Evolutionary conservation across 495 filamentous ascomycete genomes (phyloP), one percentile per base, ranked within the genome.

Genomic region (Penicillium maclennaniae): DNA sequence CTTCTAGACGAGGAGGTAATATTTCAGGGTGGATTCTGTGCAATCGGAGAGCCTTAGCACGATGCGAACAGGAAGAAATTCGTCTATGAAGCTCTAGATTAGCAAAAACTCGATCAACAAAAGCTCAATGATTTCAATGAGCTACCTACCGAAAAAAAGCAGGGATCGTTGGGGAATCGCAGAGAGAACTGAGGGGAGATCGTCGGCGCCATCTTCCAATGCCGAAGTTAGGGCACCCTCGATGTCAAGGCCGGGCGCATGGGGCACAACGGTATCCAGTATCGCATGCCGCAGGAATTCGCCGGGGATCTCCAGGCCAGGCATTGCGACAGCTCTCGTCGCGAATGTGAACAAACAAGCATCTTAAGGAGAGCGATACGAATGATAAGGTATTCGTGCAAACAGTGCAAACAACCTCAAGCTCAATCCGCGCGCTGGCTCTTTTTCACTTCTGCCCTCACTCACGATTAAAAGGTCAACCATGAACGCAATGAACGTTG

Each of bases 241-340:
- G 37, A 91, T 74, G 59, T 84, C 73, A 54, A 91, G 76, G 37
- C 81, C 62, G 38, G 88, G 84, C 28, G 81, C 78, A 53, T 86
- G 75, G 21, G 92, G 92, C 27, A 95, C 79, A 49, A 96, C 75
- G 36, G 91, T 89, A 50, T 86, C 84, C 23, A 97, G 74, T 41
- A 86, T 79, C 15, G 89, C 86, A 70, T 82, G 75, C 52, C 90
- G 81, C 50, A 87, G 74, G 61, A 92, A 84, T 54, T 87, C 81
- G 54, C 72, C 69, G 53, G 71, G 69, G 36, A 72, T 57, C 36
- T 74, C 69, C 52, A 69, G 60, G 27, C 69, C 67, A 57, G 69
- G 61, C 74, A 77, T 77, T 57, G 61, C 61, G 64, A 67, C 51
- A 55, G 48, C 23, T 28, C 46, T 45, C 54, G 55, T 63, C 63